Base-by-base conservation (phyloP, 179 eudicot genomes). In the Nepenthes alata region DNA sequence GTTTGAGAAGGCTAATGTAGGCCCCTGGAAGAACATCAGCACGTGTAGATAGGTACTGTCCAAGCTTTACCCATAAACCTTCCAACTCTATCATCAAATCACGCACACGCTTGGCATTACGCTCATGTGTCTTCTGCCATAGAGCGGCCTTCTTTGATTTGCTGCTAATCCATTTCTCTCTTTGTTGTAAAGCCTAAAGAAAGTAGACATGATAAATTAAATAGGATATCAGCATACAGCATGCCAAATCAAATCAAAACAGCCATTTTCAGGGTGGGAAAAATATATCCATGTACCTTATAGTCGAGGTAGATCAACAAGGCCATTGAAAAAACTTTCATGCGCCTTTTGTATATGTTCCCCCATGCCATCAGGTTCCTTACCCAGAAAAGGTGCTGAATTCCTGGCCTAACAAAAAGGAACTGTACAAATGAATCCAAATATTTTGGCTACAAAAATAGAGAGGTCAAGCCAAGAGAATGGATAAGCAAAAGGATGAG, bases 21-120 rank as follows among this genome's bases (percentile, higher is more conserved):
- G 98, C 90, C 56, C 80, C 79, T 12, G 98, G 98, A 65, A 93
- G 95, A 71, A 93, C 98, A 85, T 93, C 98, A 70, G 97, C 98
- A 67, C 98, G 98, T 38, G 98, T 89, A 37, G 98, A 93, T 71
- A 93, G 74, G 70, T 93, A 93, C 63, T 89, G 96, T 65, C 97
- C 96, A 48, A 89, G 76, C 75, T 89, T 93, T 60, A 89, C 95
- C 98, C 95, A 89, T 72, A 93, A 73, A 60, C 97, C 96, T 75
- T 85, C 97, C 78, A 93, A 72, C 76, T 87, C 87, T 69, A 85
- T 69, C 72, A 89, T 82, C 62, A 79, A 69, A 44, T 67, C 76
- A 52, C 85, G 87, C 35, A 87, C 78, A 69, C 97, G 94, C 71
- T 72, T 85, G 59, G 98, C 98, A 77, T 93, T 89, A 63, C 97